Conservation (phyloP, 1,284 basidiomycete genomes). For the Cutaneotrichosporon mucoides region DNA sequence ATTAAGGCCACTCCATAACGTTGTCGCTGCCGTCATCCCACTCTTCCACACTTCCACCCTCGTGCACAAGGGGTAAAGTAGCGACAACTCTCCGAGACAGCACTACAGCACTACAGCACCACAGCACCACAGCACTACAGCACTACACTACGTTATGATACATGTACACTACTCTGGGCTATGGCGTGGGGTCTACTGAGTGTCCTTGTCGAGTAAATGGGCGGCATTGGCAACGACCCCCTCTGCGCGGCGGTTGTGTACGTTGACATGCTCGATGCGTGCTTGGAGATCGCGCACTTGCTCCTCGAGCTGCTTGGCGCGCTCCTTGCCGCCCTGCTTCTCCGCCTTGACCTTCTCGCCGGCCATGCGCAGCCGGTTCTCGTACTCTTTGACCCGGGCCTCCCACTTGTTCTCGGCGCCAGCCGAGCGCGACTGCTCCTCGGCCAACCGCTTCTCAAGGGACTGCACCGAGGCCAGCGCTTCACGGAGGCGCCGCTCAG, state of each 20-base stretch:
- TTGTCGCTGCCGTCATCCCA: too few species aligned
- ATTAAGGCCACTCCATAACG: too few species aligned
- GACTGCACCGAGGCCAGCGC: slow-evolving; percentile 74
- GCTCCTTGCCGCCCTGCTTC: slow-evolving; percentile 88
- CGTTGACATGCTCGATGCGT: slow-evolving; percentile 37
- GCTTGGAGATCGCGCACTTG: slow-evolving; percentile 47
- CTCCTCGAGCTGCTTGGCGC: slow-evolving; percentile 52
- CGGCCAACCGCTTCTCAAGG: slow-evolving; percentile 75
- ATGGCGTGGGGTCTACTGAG: not conserved
- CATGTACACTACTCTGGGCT: not conserved
- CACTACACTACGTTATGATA: not conserved
- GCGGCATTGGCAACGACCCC: slow-evolving; percentile 39
- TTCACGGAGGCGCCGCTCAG: slow-evolving; percentile 74
- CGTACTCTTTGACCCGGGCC: slow-evolving; percentile 84
- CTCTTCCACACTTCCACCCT: too few species aligned
- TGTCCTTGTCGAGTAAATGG: slow-evolving; percentile 24
- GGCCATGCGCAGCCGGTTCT: slow-evolving; percentile 71
- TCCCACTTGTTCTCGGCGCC: slow-evolving; percentile 84
- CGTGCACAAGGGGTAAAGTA: too few species aligned
- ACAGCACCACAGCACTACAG: too few species aligned
- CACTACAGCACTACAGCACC: too few species aligned
- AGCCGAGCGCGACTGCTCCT: slow-evolving; percentile 64
- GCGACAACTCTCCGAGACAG: too few species aligned
- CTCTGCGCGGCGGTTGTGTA: slow-evolving; percentile 38
- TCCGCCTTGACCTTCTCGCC: slow-evolving; percentile 95